Evolutionary conservation across 1,139 yeast species (phyloP).

Genomic region (Hanseniaspora sp.): DNA sequence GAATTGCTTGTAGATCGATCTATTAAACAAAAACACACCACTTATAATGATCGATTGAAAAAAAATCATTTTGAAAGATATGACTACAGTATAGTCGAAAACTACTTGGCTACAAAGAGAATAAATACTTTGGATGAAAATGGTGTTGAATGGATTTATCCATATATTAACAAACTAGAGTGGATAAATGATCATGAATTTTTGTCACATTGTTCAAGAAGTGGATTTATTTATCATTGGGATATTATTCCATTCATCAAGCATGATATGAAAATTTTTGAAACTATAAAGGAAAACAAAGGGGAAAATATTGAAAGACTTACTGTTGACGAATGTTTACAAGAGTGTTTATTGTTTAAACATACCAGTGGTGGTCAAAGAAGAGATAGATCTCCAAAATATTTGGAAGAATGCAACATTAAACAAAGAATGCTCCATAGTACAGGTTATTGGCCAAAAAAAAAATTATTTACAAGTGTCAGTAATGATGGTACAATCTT

Average conservation of each 20-base stretch:
- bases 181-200: constrained; percentile 1
- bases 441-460: neutral
- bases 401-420: constrained; percentile 2
- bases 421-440: neutral
- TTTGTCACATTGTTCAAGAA: constrained; percentile 6
- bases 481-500: constrained; percentile 8
- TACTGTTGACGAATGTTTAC: neutral
- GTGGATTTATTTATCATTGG: constrained; percentile 13
- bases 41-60: neutral
- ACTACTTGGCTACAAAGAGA: constrained; percentile 6
- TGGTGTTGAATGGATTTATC: constrained; percentile 15
- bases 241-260: neutral
- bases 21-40: neutral
- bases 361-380: constrained; percentile 13
- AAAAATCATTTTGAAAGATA: neutral
- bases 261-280: neutral
- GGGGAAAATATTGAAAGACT: neutral
- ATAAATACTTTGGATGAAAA: constrained; percentile 10
- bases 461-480: neutral
- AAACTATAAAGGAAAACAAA: neutral
- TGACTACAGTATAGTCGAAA: constrained; percentile 6
- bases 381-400: constrained; percentile 14
- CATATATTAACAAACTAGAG: neutral
- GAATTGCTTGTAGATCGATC: constrained; percentile 8
- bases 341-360: neutral